Percentiles rank a stretch among this genome's conserved stretches.
Evolutionary conservation across 805 yeast species (phyloP).

Genomic region (Metschnikowia corniflorae): DNA sequence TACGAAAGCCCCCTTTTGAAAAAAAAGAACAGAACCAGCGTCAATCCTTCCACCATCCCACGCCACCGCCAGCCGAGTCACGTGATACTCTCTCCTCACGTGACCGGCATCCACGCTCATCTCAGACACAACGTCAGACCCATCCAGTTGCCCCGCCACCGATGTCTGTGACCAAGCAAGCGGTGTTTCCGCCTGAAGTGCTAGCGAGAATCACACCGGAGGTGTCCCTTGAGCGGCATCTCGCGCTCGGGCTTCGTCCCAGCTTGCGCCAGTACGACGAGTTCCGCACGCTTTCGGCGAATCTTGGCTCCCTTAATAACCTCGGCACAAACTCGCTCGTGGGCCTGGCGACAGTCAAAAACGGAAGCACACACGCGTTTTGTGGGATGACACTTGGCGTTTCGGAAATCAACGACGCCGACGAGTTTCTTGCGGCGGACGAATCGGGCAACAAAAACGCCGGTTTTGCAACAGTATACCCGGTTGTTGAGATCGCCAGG

Average conservation of each 20-base stretch:
- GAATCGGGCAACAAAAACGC: conserved; percentile 8
- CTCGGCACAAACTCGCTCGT: conserved; percentile 36
- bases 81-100: neutral
- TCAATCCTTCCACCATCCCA: neutral
- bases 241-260: conserved; percentile 74
- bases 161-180: conserved; percentile 17
- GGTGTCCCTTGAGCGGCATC: conserved; percentile 71
- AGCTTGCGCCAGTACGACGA: conserved; percentile 67
- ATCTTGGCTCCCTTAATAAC: conserved; percentile 36
- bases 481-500: conserved; percentile 71
- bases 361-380: conserved; percentile 70
- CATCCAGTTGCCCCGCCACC: neutral
- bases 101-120: neutral
- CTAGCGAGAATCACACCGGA: conserved; percentile 85
- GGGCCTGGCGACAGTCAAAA: conserved; percentile 66
- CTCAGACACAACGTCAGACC: neutral
- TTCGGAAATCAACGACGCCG: conserved; percentile 46
- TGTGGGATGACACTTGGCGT: conserved; percentile 70
- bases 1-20: too few species aligned
- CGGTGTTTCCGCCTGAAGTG: conserved; percentile 76
- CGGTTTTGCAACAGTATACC: conserved; percentile 48
- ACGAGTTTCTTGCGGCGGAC: conserved; percentile 25
- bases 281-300: conserved; percentile 51
- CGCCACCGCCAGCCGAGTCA: neutral
- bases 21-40: neutral